These are phyloP conservation scores for Tilletiaria anomala DNA, from an alignment of 1,284 basidiomycete species.

Conservation along the genomic window DNA sequence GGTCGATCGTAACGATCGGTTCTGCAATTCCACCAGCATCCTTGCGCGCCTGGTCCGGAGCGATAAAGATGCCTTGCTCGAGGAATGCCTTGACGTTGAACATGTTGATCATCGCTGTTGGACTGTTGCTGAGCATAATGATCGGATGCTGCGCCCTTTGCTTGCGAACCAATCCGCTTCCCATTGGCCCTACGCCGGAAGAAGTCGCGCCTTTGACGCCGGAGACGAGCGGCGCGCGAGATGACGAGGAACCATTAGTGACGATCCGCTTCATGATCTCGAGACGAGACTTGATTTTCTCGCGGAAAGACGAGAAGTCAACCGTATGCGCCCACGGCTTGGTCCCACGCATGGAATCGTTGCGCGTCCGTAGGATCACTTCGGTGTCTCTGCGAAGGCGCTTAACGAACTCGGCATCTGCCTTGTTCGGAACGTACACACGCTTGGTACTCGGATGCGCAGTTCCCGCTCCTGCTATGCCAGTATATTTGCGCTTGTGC, in stretches of 20 bases:
- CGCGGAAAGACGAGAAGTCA: slow-evolving; percentile 5
- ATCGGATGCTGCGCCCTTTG: slow-evolving; percentile 53
- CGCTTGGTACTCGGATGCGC: slow-evolving; percentile 11
- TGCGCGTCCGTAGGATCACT: slow-evolving; percentile 21
- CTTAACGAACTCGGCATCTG: slow-evolving; percentile 35
- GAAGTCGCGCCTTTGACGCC: slow-evolving; percentile 3
- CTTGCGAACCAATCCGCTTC: slow-evolving; percentile 3
- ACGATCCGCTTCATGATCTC: slow-evolving; percentile 11
- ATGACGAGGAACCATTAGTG: slow-evolving; percentile 2
- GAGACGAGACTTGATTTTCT: not conserved
- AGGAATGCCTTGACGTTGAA: slow-evolving; percentile 89
- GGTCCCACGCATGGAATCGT: slow-evolving; percentile 21
- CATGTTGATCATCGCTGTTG: slow-evolving; percentile 89
- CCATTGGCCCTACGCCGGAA: not conserved
- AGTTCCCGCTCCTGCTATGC: slow-evolving; percentile 1
- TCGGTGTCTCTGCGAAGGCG: slow-evolving; percentile 19
- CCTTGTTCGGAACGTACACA: slow-evolving; percentile 22
- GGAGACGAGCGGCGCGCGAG: slow-evolving; percentile 5
- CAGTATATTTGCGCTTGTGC: not conserved
- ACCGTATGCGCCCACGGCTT: slow-evolving; percentile 2
- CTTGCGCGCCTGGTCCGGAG: slow-evolving; percentile 23
- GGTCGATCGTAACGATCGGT: slow-evolving; percentile 27
- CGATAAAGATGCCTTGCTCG: slow-evolving; percentile 64
- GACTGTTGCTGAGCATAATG: slow-evolving; percentile 89
- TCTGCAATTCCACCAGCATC: slow-evolving; percentile 23